Evolutionary conservation across 1,139 yeast genomes (phyloP).

Genomic region (Taphrina wiesneri): DNA sequence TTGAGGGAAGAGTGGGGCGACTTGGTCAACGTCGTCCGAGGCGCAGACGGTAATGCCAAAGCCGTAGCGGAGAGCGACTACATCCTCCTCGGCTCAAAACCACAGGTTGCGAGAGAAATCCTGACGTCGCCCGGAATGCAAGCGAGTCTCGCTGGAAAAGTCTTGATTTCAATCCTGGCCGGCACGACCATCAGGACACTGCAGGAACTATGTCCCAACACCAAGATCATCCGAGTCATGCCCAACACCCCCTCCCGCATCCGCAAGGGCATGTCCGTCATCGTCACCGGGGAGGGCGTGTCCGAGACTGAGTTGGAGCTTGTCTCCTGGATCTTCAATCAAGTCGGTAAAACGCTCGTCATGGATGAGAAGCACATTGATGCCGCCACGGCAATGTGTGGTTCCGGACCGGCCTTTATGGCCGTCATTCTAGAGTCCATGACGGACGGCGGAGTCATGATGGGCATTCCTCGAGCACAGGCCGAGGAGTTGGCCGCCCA

Average conservation of each 20-base stretch:
- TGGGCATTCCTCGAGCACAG: slow-evolving; percentile 87
- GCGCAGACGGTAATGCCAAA: slow-evolving; percentile 36
- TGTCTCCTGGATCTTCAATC: slow-evolving; percentile 70
- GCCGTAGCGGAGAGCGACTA: slow-evolving; percentile 60
- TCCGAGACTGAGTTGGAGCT: slow-evolving; percentile 50
- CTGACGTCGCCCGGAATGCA: slow-evolving; percentile 44
- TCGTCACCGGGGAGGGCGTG: slow-evolving; percentile 59
- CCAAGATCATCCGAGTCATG: slow-evolving; percentile 82
- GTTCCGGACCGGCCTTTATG: slow-evolving; percentile 96
- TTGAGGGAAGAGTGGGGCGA: slow-evolving; percentile 52
- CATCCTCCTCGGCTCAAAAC: slow-evolving; percentile 61
- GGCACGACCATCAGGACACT: slow-evolving; percentile 84
- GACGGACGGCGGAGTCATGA: slow-evolving; percentile 90
- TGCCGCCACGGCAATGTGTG: slow-evolving; percentile 92
- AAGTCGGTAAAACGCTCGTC: slow-evolving; percentile 52
- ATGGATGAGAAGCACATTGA: slow-evolving; percentile 81
- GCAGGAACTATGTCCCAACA: slow-evolving; percentile 41
- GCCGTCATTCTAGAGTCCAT: slow-evolving; percentile 85
- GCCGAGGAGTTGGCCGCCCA: slow-evolving; percentile 91
- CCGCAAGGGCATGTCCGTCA: slow-evolving; percentile 92
- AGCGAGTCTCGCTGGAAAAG: slow-evolving; percentile 56
- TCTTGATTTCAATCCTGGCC: slow-evolving; percentile 81
- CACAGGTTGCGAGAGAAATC: slow-evolving; percentile 59
- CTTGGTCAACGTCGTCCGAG: slow-evolving; percentile 54
- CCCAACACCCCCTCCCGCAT: slow-evolving; percentile 90